phyloP scores from a whole-genome alignment of 1,139 yeast species.

The Schwanniomyces etchellsii region DNA sequence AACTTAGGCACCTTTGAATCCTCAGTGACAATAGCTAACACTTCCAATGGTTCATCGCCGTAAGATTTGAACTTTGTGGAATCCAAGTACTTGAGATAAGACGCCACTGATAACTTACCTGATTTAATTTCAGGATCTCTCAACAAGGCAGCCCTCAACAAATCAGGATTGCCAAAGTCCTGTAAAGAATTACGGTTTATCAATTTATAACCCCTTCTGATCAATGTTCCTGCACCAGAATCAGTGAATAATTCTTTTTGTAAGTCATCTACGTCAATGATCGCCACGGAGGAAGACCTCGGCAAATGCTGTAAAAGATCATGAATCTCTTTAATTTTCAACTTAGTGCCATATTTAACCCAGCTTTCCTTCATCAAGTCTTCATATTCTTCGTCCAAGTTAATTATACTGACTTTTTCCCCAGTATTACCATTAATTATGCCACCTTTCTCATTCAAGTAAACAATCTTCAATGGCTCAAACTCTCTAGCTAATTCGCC shows the following conservation, averaged over 20 bases:
- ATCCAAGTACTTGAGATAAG: constrained; percentile 73
- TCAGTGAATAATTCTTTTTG: constrained; percentile 97
- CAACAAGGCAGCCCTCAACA: constrained; percentile 68
- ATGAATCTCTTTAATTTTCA: constrained; percentile 93
- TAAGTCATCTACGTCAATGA: constrained; percentile 87
- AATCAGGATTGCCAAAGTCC: constrained; percentile 74
- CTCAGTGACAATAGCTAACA: constrained; percentile 72
- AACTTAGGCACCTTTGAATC: constrained; percentile 54
- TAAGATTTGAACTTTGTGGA: constrained; percentile 64
- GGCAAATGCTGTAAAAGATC: constrained; percentile 92
- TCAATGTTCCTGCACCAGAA: constrained; percentile 98
- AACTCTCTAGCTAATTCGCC: constrained; percentile 95
- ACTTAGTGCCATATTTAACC: constrained; percentile 98
- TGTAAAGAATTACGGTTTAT: constrained; percentile 61
- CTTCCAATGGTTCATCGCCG: constrained; percentile 95
- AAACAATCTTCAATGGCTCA: constrained; percentile 94
- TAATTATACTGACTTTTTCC: constrained; percentile 83
- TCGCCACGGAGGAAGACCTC: constrained; percentile 95
- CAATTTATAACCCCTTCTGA: constrained; percentile 93
- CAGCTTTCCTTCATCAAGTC: constrained; percentile 86
- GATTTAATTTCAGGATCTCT: constrained; percentile 71
- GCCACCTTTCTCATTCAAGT: constrained; percentile 96
- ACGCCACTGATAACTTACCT: constrained; percentile 72
- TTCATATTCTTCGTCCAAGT: constrained; percentile 94
- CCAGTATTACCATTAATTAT: constrained; percentile 89